Evolutionary conservation across 305 asterid species (phyloP).

Genomic region (Galium porrigens): DNA sequence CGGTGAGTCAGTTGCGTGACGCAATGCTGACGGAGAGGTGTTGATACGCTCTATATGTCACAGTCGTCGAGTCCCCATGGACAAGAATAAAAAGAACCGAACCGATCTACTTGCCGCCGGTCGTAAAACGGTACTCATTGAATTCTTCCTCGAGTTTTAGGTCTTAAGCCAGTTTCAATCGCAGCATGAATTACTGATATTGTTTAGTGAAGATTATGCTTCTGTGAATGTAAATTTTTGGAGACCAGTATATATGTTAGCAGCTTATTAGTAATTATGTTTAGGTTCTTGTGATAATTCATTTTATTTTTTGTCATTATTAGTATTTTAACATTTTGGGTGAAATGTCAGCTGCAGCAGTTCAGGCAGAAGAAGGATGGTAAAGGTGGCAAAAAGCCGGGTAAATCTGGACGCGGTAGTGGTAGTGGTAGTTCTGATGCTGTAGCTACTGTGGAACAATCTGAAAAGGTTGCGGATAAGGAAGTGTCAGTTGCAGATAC

Average conservation of each 20-base stretch:
- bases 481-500: slow-evolving; percentile 26
- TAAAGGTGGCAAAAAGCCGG: slow-evolving; percentile 58
- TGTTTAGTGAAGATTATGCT: neutral
- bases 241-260: neutral
- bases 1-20: neutral
- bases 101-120: slow-evolving; percentile 90
- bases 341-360: slow-evolving; percentile 64
- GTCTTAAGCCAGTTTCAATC: neutral
- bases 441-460: slow-evolving; percentile 20
- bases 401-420: slow-evolving; percentile 47
- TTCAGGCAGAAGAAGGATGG: slow-evolving; percentile 77
- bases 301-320: neutral
- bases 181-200: neutral
- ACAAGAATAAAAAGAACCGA: slow-evolving; percentile 54
- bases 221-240: neutral
- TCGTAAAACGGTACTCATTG: slow-evolving; percentile 53
- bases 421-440: slow-evolving; percentile 26
- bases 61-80: slow-evolving; percentile 43
- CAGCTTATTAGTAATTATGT: neutral
- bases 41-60: slow-evolving; percentile 7
- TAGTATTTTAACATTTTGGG: neutral
- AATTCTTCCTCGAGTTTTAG: neutral
- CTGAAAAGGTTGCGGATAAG: slow-evolving; percentile 29
- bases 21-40: slow-evolving; percentile 8
- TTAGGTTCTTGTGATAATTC: neutral